These are phyloP conservation scores for Kluyveromyces sp. DNA, from an alignment of 1,139 yeast genomes.

Conservation along the genomic window DNA sequence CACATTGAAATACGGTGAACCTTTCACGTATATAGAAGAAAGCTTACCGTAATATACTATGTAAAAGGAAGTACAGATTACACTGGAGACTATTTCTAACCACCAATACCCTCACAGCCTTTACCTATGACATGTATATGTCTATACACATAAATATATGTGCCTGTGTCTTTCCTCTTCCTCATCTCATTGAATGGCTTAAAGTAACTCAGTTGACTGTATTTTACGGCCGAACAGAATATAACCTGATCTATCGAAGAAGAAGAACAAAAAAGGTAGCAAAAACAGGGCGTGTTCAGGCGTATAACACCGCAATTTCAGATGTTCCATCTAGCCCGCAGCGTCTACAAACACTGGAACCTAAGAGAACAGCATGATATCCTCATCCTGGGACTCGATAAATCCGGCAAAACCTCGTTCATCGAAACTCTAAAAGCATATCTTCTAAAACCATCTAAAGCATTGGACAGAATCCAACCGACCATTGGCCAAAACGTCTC, in stretches of 20 bases:
- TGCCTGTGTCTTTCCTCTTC: too few species aligned
- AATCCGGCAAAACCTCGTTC: slow-evolving; percentile 91
- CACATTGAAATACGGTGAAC: not conserved
- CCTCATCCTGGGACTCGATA: slow-evolving; percentile 81
- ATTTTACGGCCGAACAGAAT: too few species aligned
- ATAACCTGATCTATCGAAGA: not conserved
- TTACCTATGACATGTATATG: too few species aligned
- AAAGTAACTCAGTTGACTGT: too few species aligned
- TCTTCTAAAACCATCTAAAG: slow-evolving; percentile 34
- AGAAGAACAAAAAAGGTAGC: not conserved
- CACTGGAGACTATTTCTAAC: too few species aligned
- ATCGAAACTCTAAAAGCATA: slow-evolving; percentile 53
- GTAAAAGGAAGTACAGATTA: too few species aligned
- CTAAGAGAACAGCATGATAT: slow-evolving; percentile 63
- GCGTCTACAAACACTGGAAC: slow-evolving; percentile 50
- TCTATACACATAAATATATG: too few species aligned
- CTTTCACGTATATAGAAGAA: not conserved
- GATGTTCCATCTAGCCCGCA: slow-evolving; percentile 62
- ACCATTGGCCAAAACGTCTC: slow-evolving; percentile 73
- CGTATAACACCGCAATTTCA: not conserved
- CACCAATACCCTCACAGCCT: too few species aligned
- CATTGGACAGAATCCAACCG: slow-evolving; percentile 45
- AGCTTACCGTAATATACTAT: not conserved
- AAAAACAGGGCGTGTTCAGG: not conserved
- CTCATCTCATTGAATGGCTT: too few species aligned